phyloP scores from a whole-genome alignment of 2,329 filamentous ascomycete genomes.

The Claviceps monticola region DNA sequence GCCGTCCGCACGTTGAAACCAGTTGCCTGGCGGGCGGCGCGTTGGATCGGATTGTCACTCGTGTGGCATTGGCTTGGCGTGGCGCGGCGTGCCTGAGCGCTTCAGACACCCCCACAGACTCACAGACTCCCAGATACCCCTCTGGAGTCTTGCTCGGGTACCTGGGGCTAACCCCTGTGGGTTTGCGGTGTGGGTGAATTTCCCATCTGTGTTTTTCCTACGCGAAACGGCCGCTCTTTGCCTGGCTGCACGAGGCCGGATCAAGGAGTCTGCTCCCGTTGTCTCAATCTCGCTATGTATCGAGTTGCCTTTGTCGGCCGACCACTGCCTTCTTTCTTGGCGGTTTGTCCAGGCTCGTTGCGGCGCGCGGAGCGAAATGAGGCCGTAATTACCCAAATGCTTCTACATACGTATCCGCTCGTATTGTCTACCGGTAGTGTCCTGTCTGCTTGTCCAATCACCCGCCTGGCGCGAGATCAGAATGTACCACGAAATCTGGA shows the following conservation, averaged over 20 bases:
- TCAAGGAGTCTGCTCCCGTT: too few relatives aligned
- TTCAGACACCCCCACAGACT: neutral
- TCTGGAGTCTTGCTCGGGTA: neutral
- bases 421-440: neutral
- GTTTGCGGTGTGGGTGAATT: neutral
- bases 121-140: neutral
- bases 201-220: neutral
- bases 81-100: too few relatives aligned
- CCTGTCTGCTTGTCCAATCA: too few relatives aligned
- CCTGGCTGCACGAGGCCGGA: too few relatives aligned
- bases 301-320: neutral
- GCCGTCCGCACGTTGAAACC: too few relatives aligned
- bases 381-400: neutral
- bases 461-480: too few relatives aligned
- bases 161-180: neutral
- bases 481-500: too few relatives aligned
- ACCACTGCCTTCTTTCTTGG: neutral
- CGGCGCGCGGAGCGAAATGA: neutral
- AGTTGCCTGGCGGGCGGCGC: too few relatives aligned
- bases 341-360: neutral
- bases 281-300: too few relatives aligned
- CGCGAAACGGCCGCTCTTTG: neutral
- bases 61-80: too few relatives aligned
- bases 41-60: too few relatives aligned
- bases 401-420: neutral